Evolutionary conservation across 2,329 filamentous ascomycete species (phyloP).

Genomic region (Mollisiaceae sp.): DNA sequence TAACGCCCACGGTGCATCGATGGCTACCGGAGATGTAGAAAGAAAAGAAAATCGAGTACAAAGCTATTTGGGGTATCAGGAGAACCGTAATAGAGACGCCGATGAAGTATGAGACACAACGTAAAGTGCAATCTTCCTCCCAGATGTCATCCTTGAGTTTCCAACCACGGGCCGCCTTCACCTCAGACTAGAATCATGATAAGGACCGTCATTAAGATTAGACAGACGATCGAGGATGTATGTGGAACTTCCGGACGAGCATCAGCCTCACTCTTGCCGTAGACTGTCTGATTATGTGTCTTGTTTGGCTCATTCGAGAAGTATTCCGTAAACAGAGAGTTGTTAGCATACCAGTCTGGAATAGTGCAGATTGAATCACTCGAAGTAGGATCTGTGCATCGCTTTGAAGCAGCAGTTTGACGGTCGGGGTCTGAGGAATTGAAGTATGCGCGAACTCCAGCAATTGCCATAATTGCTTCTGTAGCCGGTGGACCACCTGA

Average conservation of each 20-base stretch:
- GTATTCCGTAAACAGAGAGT: constrained; percentile 50
- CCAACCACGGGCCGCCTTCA: neutral
- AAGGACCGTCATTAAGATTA: neutral
- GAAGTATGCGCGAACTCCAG: constrained; percentile 80
- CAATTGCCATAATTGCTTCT: constrained; percentile 68
- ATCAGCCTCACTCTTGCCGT: constrained; percentile 30
- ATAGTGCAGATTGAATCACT: constrained; percentile 54
- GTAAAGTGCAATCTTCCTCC: constrained; percentile 3
- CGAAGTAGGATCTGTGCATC: constrained; percentile 49
- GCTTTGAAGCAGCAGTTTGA: constrained; percentile 45
- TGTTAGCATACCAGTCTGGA: constrained; percentile 47
- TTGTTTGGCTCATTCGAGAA: constrained; percentile 54
- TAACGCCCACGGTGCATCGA: constrained; percentile 2
- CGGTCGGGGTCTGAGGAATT: constrained; percentile 62
- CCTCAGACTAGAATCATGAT: neutral
- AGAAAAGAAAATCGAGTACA: neutral
- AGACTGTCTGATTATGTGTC: constrained; percentile 55
- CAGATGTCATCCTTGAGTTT: neutral
- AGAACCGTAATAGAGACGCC: neutral
- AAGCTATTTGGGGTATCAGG: neutral
- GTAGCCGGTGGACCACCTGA: constrained; percentile 69
- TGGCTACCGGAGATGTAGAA: neutral
- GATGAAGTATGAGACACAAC: neutral
- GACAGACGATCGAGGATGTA: neutral
- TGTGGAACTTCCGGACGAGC: neutral